Evolutionary conservation across 2,329 filamentous ascomycete genomes (phyloP).

Genomic region (Fusarium secorum): DNA sequence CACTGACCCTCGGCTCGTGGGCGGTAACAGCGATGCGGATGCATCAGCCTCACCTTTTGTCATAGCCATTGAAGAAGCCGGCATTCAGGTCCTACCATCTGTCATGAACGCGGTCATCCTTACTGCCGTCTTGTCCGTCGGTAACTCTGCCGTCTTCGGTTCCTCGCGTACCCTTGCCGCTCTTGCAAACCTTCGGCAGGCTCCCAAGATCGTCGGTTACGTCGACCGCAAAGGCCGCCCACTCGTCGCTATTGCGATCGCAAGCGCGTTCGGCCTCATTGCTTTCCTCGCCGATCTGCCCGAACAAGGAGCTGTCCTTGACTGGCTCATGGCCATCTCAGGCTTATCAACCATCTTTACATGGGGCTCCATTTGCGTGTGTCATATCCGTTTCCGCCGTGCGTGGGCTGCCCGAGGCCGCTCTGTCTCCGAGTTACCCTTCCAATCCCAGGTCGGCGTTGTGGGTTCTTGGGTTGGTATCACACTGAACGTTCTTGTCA

Average conservation of each 20-base stretch:
- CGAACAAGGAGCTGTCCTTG: slow-evolving; percentile 69
- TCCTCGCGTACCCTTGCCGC: slow-evolving; percentile 90
- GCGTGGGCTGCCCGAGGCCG: slow-evolving; percentile 78
- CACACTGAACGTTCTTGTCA: slow-evolving; percentile 75
- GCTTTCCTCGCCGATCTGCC: slow-evolving; percentile 76
- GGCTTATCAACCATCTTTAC: slow-evolving; percentile 79
- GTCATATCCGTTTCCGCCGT: slow-evolving; percentile 88
- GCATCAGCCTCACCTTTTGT: slow-evolving; percentile 88
- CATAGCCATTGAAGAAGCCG: slow-evolving; percentile 86
- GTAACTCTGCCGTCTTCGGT: slow-evolving; percentile 91
- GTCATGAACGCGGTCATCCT: slow-evolving; percentile 97
- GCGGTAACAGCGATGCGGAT: slow-evolving; percentile 63
- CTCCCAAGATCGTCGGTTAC: slow-evolving; percentile 78
- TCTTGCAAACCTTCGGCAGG: slow-evolving; percentile 86
- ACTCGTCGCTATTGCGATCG: slow-evolving; percentile 73
- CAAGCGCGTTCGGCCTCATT: slow-evolving; percentile 74
- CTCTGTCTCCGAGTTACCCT: slow-evolving; percentile 79
- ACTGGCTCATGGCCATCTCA: slow-evolving; percentile 81
- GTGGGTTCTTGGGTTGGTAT: slow-evolving; percentile 83
- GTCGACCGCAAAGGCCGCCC: slow-evolving; percentile 85
- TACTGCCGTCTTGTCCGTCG: slow-evolving; percentile 87
- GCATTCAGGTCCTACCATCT: slow-evolving; percentile 81
- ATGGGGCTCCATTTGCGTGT: slow-evolving; percentile 85
- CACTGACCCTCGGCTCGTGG: slow-evolving; percentile 69
- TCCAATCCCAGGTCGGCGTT: slow-evolving; percentile 80